phyloP scores from a whole-genome alignment of 2,329 filamentous ascomycete species.

The Dissoconium aciculare region DNA sequence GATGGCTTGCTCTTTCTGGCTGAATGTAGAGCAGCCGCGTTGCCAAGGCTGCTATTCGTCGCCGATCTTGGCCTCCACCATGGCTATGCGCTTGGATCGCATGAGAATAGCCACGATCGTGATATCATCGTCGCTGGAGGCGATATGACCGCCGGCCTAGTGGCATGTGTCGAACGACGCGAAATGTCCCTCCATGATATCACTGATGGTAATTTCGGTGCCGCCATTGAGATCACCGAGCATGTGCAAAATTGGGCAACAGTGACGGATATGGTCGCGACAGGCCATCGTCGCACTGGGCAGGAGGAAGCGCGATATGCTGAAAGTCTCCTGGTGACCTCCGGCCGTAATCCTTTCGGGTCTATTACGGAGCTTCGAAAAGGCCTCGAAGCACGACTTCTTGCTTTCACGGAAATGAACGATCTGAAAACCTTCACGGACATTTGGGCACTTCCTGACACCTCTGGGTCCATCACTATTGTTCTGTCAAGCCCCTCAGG shows the following conservation, averaged over 20 bases:
- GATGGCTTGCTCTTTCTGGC: slow-evolving; percentile 66
- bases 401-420: slow-evolving; percentile 12
- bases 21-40: no score
- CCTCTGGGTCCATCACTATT: slow-evolving; percentile 22
- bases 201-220: slow-evolving; percentile 23
- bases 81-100: slow-evolving; percentile 63
- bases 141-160: slow-evolving; percentile 53
- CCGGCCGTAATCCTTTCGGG: slow-evolving; percentile 31
- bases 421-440: slow-evolving; percentile 17
- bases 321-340: slow-evolving; percentile 26
- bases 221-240: slow-evolving; percentile 37
- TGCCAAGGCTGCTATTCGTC: no score
- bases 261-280: slow-evolving; percentile 32
- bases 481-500: slow-evolving; percentile 23
- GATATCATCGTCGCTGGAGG: slow-evolving; percentile 73
- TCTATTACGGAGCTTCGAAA: slow-evolving; percentile 29
- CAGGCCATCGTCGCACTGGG: slow-evolving; percentile 16
- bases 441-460: slow-evolving; percentile 27
- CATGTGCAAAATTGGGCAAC: slow-evolving; percentile 48
- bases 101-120: slow-evolving; percentile 44
- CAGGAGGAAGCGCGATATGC: slow-evolving; percentile 8
- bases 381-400: slow-evolving; percentile 27
- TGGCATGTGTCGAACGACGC: slow-evolving; percentile 17
- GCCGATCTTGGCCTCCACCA: slow-evolving; percentile 59
- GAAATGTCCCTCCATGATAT: neutral